A percentile compares a stretch with the other conserved stretches of the same genome.
phyloP scores from a whole-genome alignment of 495 filamentous ascomycete species.

The Chaetomium tenue region DNA sequence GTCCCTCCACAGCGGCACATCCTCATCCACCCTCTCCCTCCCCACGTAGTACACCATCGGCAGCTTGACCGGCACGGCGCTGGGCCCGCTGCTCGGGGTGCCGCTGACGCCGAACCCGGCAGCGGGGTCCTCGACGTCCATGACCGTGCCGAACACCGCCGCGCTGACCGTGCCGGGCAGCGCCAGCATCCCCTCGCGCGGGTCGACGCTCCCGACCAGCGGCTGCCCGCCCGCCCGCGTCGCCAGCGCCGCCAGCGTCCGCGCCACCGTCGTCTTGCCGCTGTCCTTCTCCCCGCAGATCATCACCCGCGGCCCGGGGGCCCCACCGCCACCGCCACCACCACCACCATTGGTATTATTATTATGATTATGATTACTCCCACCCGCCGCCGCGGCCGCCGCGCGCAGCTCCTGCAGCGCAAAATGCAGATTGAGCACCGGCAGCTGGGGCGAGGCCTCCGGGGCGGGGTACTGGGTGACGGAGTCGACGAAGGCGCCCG shows the following conservation, averaged over 20 bases:
- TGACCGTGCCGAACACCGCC: constrained; percentile 73
- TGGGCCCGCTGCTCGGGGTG: constrained; percentile 87
- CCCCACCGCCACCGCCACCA: not conserved
- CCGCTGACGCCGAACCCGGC: constrained; percentile 84
- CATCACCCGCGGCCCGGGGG: constrained; percentile 70
- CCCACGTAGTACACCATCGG: constrained; percentile 93
- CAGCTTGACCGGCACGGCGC: constrained; percentile 80
- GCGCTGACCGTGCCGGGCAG: constrained; percentile 85
- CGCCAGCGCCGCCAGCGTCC: constrained; percentile 79
- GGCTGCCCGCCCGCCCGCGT: constrained; percentile 74
- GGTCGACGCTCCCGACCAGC: constrained; percentile 81
- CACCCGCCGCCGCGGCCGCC: constrained; percentile 23
- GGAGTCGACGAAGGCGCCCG: constrained; percentile 45
- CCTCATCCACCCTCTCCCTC: constrained; percentile 69
- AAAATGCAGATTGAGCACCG: constrained; percentile 84
- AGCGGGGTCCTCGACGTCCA: constrained; percentile 67
- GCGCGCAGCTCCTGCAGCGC: constrained; percentile 68
- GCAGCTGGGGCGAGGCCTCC: constrained; percentile 81
- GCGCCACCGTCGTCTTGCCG: constrained; percentile 82
- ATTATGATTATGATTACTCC: not conserved
- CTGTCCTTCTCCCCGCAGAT: constrained; percentile 76
- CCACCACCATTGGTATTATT: not conserved
- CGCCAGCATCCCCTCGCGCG: constrained; percentile 77
- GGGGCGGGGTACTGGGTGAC: constrained; percentile 62
- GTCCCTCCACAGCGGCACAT: constrained; percentile 67